phyloP scores from a whole-genome alignment of 2,329 filamentous ascomycete genomes.

The Mollisia scopiformis region DNA sequence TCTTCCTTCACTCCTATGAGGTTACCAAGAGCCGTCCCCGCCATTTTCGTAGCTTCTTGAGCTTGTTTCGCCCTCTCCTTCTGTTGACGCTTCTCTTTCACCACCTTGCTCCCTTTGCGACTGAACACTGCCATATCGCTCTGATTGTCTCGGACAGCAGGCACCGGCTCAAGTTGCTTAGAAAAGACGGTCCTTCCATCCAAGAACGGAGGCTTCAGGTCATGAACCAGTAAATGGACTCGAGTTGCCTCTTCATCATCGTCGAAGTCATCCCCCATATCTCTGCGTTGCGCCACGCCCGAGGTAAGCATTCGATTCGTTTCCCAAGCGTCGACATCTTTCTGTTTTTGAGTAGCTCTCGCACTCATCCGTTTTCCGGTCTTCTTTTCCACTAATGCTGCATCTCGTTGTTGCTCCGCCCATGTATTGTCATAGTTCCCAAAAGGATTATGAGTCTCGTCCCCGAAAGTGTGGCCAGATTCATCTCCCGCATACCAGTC shows the following conservation, averaged over 20 bases:
- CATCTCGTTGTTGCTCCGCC: conserved; percentile 73
- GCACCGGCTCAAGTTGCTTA: conserved; percentile 93
- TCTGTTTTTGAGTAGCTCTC: conserved; percentile 81
- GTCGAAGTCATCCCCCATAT: conserved; percentile 80
- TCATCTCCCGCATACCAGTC: conserved; percentile 95
- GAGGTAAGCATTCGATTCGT: conserved; percentile 98
- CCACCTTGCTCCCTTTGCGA: conserved; percentile 90
- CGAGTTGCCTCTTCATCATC: conserved; percentile 90
- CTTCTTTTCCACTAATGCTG: conserved; percentile 79
- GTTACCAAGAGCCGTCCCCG: conserved; percentile 90
- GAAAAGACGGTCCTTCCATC: conserved; percentile 96
- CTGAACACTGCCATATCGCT: conserved; percentile 99
- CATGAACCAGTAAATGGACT: conserved; percentile 89
- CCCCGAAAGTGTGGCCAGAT: conserved; percentile 81
- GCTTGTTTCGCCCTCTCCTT: conserved; percentile 93
- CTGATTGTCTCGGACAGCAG: conserved; percentile 88
- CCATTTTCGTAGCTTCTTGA: conserved; percentile 90
- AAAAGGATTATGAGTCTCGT: conserved; percentile 92
- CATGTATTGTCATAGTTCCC: conserved; percentile 73
- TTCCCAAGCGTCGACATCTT: conserved; percentile 97
- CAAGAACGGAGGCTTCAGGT: conserved; percentile 90
- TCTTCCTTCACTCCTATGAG: conserved; percentile 95
- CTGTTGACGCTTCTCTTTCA: conserved; percentile 88
- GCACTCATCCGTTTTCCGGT: conserved; percentile 72
- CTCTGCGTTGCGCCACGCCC: conserved; percentile 87